Evolutionary conservation across 441 rosid species (phyloP), one percentile per base, ranked within the genome.

Genomic region (Populus hybrid): DNA sequence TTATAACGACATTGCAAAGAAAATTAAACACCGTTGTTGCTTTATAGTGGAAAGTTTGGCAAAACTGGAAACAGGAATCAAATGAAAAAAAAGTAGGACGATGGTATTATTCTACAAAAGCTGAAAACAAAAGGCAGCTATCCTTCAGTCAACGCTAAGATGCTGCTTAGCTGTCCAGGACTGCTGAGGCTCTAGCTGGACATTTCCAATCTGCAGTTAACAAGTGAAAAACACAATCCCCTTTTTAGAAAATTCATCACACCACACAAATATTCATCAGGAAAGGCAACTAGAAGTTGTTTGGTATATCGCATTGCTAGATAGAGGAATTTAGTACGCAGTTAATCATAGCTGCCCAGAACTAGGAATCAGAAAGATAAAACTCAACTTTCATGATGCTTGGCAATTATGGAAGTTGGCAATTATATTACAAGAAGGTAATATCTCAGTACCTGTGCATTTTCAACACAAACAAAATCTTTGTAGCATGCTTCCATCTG

Each of bases 401-500:
- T n/a, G 46, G 61, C 64, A 30, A 46, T 1, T 14, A 46, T 46
- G 28, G 21, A 34, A 21, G 46, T 34, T n/a, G 46, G 61, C 64
- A 30, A 46, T 1, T 14, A 46, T 46, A 40, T 40, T 12, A 40
- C 63, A 69, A 38, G 46, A 73, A 79, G 83, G 24, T 40, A 78
- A 73, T 24, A 72, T 73, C 12, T 36, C 24, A 8, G 74, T 89
- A 95, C 99, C 99, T 94, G 87, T 57, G 97, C 95, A 84, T 94
- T 94, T 87, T 95, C 98, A 2, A 95, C 95, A 14, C 97, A 95
- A 69, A 92, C 93, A 80, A 94, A 94, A 84, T 94, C 98, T 83
- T 83, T 90, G 86, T 94, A 95, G 82, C 90, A 92, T 32, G 98
- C 95, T 83, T 94, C 99, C 99, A 94, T 92, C 87, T 91, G 97